Conservation (phyloP, 352 stramenopile species). For the Phytophthora nicotianae region DNA sequence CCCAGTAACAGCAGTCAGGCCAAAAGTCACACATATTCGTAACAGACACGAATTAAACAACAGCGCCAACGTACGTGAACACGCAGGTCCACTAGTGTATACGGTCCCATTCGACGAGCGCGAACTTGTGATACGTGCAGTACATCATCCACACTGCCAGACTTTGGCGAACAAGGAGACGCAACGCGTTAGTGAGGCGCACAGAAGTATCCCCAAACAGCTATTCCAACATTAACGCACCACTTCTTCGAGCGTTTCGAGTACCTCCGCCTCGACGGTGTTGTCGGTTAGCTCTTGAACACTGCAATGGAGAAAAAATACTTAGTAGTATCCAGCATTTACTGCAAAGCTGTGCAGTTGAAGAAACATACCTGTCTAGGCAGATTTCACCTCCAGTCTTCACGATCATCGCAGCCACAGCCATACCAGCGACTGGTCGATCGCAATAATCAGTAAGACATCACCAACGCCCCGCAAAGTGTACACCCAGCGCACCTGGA, state of each 20-base stretch:
- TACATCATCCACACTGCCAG: conserved; percentile 70
- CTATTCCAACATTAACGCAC: conserved; percentile 21
- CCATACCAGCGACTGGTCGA: conserved; percentile 69
- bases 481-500: conserved; percentile 44
- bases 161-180: conserved; percentile 10
- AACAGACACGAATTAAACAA: neutral
- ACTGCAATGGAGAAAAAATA: conserved; percentile 26
- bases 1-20: conserved; percentile 2
- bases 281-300: conserved; percentile 88
- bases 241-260: conserved; percentile 78
- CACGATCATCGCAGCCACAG: conserved; percentile 89
- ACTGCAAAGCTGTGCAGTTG: neutral
- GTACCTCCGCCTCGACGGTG: conserved; percentile 78
- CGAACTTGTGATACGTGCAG: conserved; percentile 81
- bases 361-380: conserved; percentile 60
- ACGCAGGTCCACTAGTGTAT: conserved; percentile 85
- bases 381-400: conserved; percentile 88
- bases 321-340: neutral
- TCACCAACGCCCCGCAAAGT: neutral
- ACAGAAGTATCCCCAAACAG: neutral
- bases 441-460: neutral
- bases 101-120: conserved; percentile 86
- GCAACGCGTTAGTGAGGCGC: neutral
- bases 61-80: conserved; percentile 65
- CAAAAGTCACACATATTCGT: neutral